Conservation (phyloP, 305 asterid species). For the Ajuga reptans region DNA sequence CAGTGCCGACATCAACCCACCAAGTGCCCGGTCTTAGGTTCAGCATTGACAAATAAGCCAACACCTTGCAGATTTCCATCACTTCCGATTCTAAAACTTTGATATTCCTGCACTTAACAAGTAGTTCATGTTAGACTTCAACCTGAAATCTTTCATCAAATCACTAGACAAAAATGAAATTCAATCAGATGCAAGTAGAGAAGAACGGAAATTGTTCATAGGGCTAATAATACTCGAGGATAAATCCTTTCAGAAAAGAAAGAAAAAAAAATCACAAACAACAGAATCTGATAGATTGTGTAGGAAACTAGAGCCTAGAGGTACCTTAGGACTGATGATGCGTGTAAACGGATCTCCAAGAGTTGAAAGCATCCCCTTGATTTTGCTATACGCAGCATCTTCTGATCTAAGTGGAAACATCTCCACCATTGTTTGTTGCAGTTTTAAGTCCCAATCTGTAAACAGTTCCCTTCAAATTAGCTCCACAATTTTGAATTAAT, state of each 20-base stretch:
- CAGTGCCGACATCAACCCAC: constrained; percentile 32
- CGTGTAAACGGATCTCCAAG: constrained; percentile 96
- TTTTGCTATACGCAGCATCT: constrained; percentile 89
- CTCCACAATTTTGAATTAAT: not conserved
- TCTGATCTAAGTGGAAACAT: constrained; percentile 80
- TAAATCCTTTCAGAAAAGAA: not conserved
- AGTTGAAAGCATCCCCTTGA: constrained; percentile 89
- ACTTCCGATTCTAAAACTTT: constrained; percentile 79
- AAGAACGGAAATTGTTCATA: not conserved
- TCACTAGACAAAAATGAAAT: not conserved
- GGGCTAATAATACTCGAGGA: not conserved
- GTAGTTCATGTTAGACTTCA: not conserved
- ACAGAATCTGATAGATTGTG: no score
- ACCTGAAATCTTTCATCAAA: not conserved
- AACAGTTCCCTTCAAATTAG: not conserved
- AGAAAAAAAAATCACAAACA: no score
- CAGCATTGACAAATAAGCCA: constrained; percentile 65
- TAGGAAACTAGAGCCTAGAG: not conserved
- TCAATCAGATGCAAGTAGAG: not conserved
- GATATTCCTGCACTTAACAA: constrained; percentile 62
- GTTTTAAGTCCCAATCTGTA: constrained; percentile 86
- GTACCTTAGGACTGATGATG: constrained; percentile 83
- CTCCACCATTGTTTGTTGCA: constrained; percentile 92
- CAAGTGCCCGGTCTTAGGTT: constrained; percentile 78
- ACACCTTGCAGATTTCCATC: constrained; percentile 96